Percentiles rank a stretch among this genome's conserved stretches.
These are phyloP conservation scores for Thalassiosira livingstoniorum DNA, from an alignment of 352 stramenopile genomes.

Conservation along the genomic window DNA sequence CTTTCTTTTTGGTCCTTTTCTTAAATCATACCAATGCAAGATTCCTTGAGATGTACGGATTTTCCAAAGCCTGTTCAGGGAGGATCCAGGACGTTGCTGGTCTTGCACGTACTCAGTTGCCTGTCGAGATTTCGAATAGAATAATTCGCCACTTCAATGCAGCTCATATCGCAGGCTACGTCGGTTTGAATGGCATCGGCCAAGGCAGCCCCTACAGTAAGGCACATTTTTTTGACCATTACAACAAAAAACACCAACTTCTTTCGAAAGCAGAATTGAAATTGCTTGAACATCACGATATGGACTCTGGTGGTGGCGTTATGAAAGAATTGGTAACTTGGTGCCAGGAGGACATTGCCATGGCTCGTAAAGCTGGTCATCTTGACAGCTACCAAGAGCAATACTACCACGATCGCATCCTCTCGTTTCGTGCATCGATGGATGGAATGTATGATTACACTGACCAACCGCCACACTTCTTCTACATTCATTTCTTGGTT, in stretches of 20 bases:
- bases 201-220: constrained; percentile 38
- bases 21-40: constrained; percentile 59
- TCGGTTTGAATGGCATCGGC: constrained; percentile 47
- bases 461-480: constrained; percentile 63
- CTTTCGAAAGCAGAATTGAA: constrained; percentile 53
- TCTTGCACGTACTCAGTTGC: constrained; percentile 33
- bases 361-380: constrained; percentile 27
- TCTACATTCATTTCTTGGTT: constrained; percentile 71
- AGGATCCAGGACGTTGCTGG: constrained; percentile 59
- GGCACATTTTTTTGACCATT: constrained; percentile 54
- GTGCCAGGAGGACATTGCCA: constrained; percentile 29
- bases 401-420: constrained; percentile 43
- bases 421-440: constrained; percentile 52
- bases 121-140: constrained; percentile 32
- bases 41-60: constrained; percentile 57
- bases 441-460: constrained; percentile 56
- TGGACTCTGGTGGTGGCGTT: constrained; percentile 37
- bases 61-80: constrained; percentile 51
- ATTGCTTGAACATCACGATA: constrained; percentile 39
- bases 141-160: constrained; percentile 66
- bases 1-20: constrained; percentile 70
- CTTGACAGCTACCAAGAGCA: constrained; percentile 52
- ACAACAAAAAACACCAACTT: constrained; percentile 48
- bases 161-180: constrained; percentile 51
- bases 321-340: constrained; percentile 51